Base-by-base conservation (phyloP, 2,329 filamentous ascomycete species). In the Neobulgaria alba region DNA sequence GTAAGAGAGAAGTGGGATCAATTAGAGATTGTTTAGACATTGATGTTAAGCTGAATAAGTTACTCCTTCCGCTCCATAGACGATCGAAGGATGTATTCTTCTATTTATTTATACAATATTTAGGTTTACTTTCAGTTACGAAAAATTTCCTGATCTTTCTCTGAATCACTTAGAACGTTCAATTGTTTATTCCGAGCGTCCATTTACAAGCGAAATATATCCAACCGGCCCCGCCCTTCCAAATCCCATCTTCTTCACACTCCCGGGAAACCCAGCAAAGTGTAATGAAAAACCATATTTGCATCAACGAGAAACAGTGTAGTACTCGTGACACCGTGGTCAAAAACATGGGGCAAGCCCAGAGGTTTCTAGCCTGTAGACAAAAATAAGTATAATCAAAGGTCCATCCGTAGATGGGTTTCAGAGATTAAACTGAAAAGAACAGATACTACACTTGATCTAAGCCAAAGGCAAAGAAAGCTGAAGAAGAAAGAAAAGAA, bases 381-480 rank as follows among this genome's bases (percentile, higher is more conserved):
- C 71, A 85, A 85, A 82, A 84, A 89, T 86, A 73, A 72, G 80
- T 78, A 77, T 85, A 88, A 88, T 85, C 80, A 77, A 70, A 73
- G 75, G 76, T 71, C 71, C 69, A 69, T 71, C 78, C 47, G 72
- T 84, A 75, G 78, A 72, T 71, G 71, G 72, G 75, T 87, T 85
- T 82, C 82, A 88, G 83, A 82, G 80, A 87, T 88, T 87, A 89
- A 88, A 87, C 84, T 89, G 80, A 86, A 84, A 87, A 88, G 83
- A 88, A 88, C 82, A 86, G 82, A 38, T 38, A 38, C 36, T 38
- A 38, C 36, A 38, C 36, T 38, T 38, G 36, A 38, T 38, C 36
- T 38, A 38, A 38, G 36, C 36, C 36, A 38, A 38, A 17, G 30
- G 36, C n/a, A n/a, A n/a, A n/a, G n/a, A n/a, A n/a, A n/a, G n/a